Percentiles rank a stretch among this genome's conserved stretches.
phyloP scores from a whole-genome alignment of 1,139 yeast genomes.

The Dujonia santamariae region DNA sequence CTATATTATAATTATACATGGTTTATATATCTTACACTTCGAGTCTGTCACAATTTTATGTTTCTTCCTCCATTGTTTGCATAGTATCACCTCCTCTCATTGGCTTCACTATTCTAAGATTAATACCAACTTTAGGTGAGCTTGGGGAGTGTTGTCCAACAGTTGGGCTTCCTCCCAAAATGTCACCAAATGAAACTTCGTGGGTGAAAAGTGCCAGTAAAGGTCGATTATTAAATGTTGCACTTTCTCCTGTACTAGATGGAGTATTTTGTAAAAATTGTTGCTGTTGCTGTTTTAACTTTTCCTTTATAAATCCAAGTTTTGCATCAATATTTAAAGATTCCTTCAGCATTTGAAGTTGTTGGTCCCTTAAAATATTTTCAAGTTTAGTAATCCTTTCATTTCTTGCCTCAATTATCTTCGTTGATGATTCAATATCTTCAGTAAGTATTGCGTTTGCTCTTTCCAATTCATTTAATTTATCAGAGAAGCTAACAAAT shows the following conservation, averaged over 20 bases:
- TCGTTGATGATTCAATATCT: slow-evolving; percentile 52
- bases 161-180: neutral
- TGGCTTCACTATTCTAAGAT: slow-evolving; percentile 64
- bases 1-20: too few relatives aligned
- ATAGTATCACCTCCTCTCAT: slow-evolving; percentile 49
- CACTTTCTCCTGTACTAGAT: neutral
- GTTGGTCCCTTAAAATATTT: slow-evolving; percentile 49
- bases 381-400: slow-evolving; percentile 58
- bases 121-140: slow-evolving; percentile 44
- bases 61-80: neutral
- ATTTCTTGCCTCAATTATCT: slow-evolving; percentile 58
- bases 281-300: slow-evolving; percentile 12
- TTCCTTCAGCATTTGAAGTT: slow-evolving; percentile 46
- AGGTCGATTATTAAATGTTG: slow-evolving; percentile 4
- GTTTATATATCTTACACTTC: too few relatives aligned
- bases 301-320: slow-evolving; percentile 40
- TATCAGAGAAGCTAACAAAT: slow-evolving; percentile 35
- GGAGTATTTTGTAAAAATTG: slow-evolving; percentile 1
- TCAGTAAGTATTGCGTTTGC: slow-evolving; percentile 38
- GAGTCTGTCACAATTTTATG: too few relatives aligned
- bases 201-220: slow-evolving; percentile 2
- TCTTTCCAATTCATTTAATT: slow-evolving; percentile 38
- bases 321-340: slow-evolving; percentile 53
- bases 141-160: slow-evolving; percentile 14
- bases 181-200: slow-evolving; percentile 1